phyloP scores from a whole-genome alignment of 2,329 filamentous ascomycete genomes.

The Clarireedia monteithiana region DNA sequence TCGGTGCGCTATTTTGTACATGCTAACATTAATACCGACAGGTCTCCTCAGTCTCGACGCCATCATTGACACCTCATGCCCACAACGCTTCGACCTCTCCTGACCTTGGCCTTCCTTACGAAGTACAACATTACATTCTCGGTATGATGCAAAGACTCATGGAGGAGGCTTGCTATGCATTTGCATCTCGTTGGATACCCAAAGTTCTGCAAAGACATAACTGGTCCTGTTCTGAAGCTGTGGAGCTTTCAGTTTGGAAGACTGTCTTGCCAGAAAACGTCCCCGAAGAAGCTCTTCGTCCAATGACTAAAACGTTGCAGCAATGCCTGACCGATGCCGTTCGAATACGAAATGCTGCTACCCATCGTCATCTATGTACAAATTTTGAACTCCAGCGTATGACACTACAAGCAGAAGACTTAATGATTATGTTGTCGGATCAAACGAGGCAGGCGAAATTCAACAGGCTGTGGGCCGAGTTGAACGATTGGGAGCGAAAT shows the following conservation, averaged over 20 bases:
- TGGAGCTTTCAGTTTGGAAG: slow-evolving; percentile 27
- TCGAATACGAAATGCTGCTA: slow-evolving; percentile 24
- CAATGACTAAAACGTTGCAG: slow-evolving; percentile 16
- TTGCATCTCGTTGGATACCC: slow-evolving; percentile 26
- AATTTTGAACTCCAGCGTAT: slow-evolving; percentile 23
- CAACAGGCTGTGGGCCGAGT: slow-evolving; percentile 16
- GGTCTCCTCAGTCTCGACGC: neutral
- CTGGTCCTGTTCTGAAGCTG: slow-evolving; percentile 26
- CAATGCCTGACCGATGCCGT: slow-evolving; percentile 23
- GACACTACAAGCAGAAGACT: slow-evolving; percentile 21
- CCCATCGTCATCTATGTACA: slow-evolving; percentile 26
- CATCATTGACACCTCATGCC: neutral
- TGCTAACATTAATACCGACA: slow-evolving; percentile 2
- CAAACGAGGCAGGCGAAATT: slow-evolving; percentile 22
- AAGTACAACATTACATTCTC: slow-evolving; percentile 29
- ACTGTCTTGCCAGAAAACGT: slow-evolving; percentile 17
- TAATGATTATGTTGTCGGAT: slow-evolving; percentile 27
- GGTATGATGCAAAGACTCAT: slow-evolving; percentile 26
- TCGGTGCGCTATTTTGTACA: neutral
- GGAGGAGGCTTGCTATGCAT: slow-evolving; percentile 28
- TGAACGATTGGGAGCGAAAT: slow-evolving; percentile 22
- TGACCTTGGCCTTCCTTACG: slow-evolving; percentile 27
- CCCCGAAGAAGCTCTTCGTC: slow-evolving; percentile 17
- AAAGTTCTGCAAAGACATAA: slow-evolving; percentile 16
- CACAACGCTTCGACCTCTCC: slow-evolving; percentile 2